phyloP scores from a whole-genome alignment of 805 yeast genomes.

The Brettanomyces naardenensis region DNA sequence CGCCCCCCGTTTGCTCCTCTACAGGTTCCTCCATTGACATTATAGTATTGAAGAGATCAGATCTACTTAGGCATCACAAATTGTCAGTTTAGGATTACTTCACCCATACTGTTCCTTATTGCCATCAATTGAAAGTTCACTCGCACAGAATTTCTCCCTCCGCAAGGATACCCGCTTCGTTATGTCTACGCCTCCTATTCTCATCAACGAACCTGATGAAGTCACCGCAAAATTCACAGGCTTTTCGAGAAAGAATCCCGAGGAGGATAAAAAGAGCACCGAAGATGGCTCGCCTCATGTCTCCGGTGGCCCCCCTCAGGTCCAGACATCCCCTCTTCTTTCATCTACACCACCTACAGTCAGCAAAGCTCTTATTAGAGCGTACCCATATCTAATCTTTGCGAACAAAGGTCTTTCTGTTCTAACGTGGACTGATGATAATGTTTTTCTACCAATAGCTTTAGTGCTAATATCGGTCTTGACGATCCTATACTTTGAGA shows the following conservation, averaged over 20 bases:
- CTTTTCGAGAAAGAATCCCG: conserved; percentile 17
- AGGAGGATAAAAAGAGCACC: not conserved
- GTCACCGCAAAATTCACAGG: conserved; percentile 35
- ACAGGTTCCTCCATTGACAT: too few relatives aligned
- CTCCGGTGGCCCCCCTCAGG: conserved; percentile 10
- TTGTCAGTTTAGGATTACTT: too few relatives aligned
- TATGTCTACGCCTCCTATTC: conserved; percentile 9
- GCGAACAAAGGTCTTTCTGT: conserved; percentile 64
- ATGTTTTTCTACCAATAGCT: conserved; percentile 66
- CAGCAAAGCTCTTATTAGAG: conserved; percentile 69
- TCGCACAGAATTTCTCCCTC: too few relatives aligned
- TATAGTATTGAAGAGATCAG: too few relatives aligned
- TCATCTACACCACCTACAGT: conserved; percentile 89
- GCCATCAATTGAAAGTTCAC: too few relatives aligned
- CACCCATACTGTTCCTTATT: too few relatives aligned
- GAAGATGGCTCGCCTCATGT: not conserved
- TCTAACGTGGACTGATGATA: conserved; percentile 88
- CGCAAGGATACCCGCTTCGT: too few relatives aligned
- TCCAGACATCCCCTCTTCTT: conserved; percentile 71
- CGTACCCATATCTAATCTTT: conserved; percentile 78
- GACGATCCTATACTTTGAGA: conserved; percentile 68
- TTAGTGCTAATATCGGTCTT: conserved; percentile 47
- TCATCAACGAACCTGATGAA: conserved; percentile 25
- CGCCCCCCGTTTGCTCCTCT: too few relatives aligned
- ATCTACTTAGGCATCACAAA: too few relatives aligned